Conservation (phyloP, 164 flowering plant genomes). For the Nymphaea colorata region DNA sequence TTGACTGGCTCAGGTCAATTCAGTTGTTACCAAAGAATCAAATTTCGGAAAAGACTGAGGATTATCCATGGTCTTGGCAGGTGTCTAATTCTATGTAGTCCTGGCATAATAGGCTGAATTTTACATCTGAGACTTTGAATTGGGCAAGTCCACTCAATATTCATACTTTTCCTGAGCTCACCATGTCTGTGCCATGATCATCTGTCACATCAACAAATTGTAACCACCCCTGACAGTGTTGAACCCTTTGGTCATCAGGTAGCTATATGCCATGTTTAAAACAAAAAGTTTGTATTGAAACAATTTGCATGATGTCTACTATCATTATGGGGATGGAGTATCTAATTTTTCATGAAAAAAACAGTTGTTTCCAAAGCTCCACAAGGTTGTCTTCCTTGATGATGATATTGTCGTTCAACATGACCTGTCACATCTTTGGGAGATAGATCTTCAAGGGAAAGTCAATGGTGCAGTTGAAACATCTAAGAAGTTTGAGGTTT, state of each 20-base stretch:
- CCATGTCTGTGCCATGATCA: too few species aligned
- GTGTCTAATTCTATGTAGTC: too few species aligned
- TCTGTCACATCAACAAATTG: not conserved
- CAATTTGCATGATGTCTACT: not conserved
- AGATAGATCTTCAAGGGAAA: slow-evolving; percentile 46
- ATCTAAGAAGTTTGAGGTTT: slow-evolving; percentile 33
- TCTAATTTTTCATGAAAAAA: not conserved
- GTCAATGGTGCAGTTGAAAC: slow-evolving; percentile 58
- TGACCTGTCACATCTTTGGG: slow-evolving; percentile 66
- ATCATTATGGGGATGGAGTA: not conserved
- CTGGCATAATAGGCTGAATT: too few species aligned
- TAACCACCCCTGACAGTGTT: not conserved
- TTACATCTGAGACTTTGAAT: too few species aligned
- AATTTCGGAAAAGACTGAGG: too few species aligned
- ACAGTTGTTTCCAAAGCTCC: slow-evolving; percentile 71
- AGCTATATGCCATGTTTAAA: not conserved
- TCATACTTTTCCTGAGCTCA: too few species aligned
- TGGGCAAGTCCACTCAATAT: too few species aligned
- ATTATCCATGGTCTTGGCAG: too few species aligned
- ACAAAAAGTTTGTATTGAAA: not conserved
- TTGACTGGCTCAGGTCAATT: too few species aligned
- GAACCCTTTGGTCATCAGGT: not conserved
- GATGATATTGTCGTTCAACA: slow-evolving; percentile 66
- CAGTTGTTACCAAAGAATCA: too few species aligned
- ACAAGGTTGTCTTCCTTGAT: slow-evolving; percentile 62